Base-by-base conservation (phyloP, 495 filamentous ascomycete species). In the Neurospora africana region DNA sequence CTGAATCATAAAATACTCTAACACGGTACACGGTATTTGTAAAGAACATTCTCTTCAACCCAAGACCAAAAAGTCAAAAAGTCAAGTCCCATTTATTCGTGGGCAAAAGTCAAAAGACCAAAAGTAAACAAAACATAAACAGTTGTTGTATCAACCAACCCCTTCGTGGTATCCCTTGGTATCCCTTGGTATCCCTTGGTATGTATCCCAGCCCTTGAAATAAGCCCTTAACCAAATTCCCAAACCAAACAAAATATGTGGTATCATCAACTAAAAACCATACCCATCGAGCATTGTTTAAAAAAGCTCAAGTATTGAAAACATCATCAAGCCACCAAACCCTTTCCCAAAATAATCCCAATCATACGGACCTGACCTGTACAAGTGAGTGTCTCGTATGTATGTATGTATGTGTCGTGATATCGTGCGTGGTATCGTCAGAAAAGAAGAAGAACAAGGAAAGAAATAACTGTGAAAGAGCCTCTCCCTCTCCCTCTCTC, bases 121-220 rank as follows among this genome's bases (percentile, higher is more conserved):
- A n/a, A 70, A 61, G 69, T 5, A n/a, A n/a, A n/a, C n/a, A n/a
- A 70, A 27, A 37, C 37, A 27, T 9, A 40, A 67, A 74, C 72
- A 38, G 6, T 39, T 35, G 68, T 33, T 7, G 44, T 21, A 44
- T 44, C 41, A 44, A 44, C 41, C 19, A 44, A 44, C 10, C 6
- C 39, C n/a, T n/a, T n/a, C n/a, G n/a, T n/a, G n/a, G n/a, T n/a
- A n/a, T n/a, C n/a, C n/a, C n/a, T n/a, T n/a, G n/a, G n/a, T n/a
- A n/a, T n/a, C 43, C 43, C 1, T 41, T 41, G 39, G 39, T 43
- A 43, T 21, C n/a, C 38, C 5, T 21, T 9, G n/a, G n/a, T n/a
- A n/a, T n/a, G n/a, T n/a, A n/a, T n/a, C n/a, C n/a, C n/a, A n/a
- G n/a, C n/a, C n/a, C n/a, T n/a, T n/a, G n/a, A n/a, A n/a, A n/a